Evolutionary conservation across 306 rosid genomes (phyloP), one percentile per base, ranked within the genome.

Genomic region (Vigna radiata): DNA sequence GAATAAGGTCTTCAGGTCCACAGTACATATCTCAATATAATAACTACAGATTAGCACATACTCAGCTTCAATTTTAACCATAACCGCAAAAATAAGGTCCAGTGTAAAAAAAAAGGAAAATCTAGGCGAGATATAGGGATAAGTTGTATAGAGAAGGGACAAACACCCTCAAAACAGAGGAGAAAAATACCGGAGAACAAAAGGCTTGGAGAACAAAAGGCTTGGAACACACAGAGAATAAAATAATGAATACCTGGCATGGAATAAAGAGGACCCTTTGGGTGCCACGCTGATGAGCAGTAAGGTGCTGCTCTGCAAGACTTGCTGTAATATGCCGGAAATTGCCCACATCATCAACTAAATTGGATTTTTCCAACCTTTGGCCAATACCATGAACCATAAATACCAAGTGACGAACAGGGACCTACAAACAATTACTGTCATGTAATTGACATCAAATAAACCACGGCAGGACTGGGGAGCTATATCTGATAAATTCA

Each of bases 311-410:
- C 86, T 92, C 99, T 75, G 95, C 88, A 59, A 95, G 92, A 87
- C 91, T 89, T 71, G 87, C 87, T 52, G 97, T 92, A 68, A 89
- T 85, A 88, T 75, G 91, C 76, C 95, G 90, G 86, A 92, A 90
- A 81, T 87, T 81, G 70, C 80, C 85, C 79, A 95, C 97, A 60
- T 95, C 99, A 71, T 95, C 99, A 65, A 95, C 99, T 86, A 95
- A 84, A 91, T 95, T 95, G 80, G 99, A 95, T 49, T 95, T 95
- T 83, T 95, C 97, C 90, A 95, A 87, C 77, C 99, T 90, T 86
- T 95, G 99, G 84, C 99, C 99, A 85, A 95, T 95, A 71, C 99
- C 99, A 85, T 95, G 99, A 88, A 95, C 92, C 99, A 95, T 95
- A 87, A 95, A 95, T 78, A 95, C 99, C 77, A 95, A 86, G 88